Percentiles rank a stretch among this genome's conserved stretches.
These are phyloP conservation scores for Dendrobium huoshanense DNA, from an alignment of 106 monocot genomes.

Conservation along the genomic window DNA sequence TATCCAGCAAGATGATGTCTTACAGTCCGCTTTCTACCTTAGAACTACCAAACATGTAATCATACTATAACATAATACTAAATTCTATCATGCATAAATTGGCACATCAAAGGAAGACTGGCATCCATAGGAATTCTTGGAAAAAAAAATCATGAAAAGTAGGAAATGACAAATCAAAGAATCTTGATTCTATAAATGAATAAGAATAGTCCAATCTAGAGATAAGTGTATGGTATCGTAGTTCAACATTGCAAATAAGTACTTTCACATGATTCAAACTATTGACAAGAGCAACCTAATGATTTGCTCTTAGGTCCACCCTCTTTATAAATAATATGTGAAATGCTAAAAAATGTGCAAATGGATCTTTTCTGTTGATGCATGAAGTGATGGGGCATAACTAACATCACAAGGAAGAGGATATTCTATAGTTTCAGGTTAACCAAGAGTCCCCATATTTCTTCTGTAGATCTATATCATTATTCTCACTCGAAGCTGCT, in stretches of 20 bases:
- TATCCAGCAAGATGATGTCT: not conserved
- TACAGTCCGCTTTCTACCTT: not conserved
- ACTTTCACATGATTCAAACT: too few species aligned
- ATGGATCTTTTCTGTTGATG: not conserved
- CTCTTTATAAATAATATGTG: not conserved
- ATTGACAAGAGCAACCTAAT: too few species aligned
- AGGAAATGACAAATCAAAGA: not conserved
- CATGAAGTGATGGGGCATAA: not conserved
- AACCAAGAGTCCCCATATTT: too few species aligned
- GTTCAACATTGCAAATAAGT: not conserved
- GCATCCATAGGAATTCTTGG: not conserved
- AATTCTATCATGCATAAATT: not conserved
- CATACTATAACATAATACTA: not conserved
- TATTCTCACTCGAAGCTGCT: not conserved
- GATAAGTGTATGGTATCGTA: not conserved
- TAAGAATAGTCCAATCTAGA: not conserved
- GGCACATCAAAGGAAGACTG: not conserved
- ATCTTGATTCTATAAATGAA: not conserved
- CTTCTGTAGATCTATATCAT: too few species aligned
- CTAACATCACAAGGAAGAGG: not conserved
- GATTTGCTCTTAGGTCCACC: too few species aligned
- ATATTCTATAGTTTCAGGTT: too few species aligned
- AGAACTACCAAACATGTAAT: not conserved
- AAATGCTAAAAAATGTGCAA: not conserved
- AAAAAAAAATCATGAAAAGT: not conserved